Percentiles rank a stretch among this genome's conserved stretches.
These are phyloP conservation scores for Myrica gale DNA, from an alignment of 306 rosid species.

Conservation along the genomic window DNA sequence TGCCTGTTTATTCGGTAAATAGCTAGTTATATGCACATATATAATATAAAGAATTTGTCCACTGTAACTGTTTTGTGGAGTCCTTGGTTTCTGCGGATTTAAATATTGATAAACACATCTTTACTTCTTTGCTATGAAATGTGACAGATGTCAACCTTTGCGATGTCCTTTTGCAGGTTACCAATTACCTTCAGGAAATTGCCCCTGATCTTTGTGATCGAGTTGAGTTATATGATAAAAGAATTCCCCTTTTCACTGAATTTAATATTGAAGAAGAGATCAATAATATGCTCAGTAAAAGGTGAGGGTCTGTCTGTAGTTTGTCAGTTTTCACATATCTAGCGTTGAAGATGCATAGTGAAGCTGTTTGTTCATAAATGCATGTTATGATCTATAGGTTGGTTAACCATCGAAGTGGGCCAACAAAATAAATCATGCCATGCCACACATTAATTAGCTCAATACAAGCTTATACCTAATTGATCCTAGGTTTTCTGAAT, in stretches of 20 bases:
- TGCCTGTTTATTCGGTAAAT: neutral
- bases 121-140: conserved; percentile 12
- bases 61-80: conserved; percentile 12
- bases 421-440: neutral
- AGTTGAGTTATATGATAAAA: conserved; percentile 68
- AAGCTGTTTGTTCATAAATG: conserved; percentile 2
- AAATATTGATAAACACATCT: conserved; percentile 7
- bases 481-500: neutral
- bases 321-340: conserved; percentile 19
- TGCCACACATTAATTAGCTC: neutral
- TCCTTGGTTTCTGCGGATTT: conserved; percentile 21
- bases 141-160: conserved; percentile 21
- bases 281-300: conserved; percentile 82
- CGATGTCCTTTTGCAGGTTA: conserved; percentile 56
- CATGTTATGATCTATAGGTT: neutral
- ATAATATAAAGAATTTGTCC: neutral
- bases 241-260: conserved; percentile 81
- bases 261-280: conserved; percentile 89
- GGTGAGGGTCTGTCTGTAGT: conserved; percentile 39
- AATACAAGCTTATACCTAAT: neutral
- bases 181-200: conserved; percentile 94
- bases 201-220: conserved; percentile 94
- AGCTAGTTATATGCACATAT: neutral
- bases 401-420: neutral
- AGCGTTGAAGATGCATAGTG: conserved; percentile 8